These are phyloP conservation scores for Phaeotremella skinneri DNA, from an alignment of 768 basidiomycete genomes.

Conservation along the genomic window DNA sequence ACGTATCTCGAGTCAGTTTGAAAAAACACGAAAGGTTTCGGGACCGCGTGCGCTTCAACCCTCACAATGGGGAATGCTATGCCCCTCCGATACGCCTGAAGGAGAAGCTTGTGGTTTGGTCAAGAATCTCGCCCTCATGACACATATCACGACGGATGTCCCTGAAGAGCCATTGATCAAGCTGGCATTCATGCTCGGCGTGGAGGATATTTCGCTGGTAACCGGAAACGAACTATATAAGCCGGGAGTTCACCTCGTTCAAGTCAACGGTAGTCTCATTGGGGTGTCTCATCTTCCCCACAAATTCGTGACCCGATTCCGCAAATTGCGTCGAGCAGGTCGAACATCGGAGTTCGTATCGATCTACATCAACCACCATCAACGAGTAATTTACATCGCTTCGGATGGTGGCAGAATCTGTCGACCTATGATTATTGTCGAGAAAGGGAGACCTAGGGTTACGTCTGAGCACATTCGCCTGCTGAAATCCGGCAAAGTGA, in stretches of 20 bases:
- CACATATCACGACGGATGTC: conserved; percentile 98
- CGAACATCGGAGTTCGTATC: conserved; percentile 94
- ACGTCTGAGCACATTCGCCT: conserved; percentile 75
- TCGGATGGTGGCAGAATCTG: conserved; percentile 97
- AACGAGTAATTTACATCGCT: conserved; percentile 90
- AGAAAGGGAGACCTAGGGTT: conserved; percentile 72
- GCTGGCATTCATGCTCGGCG: conserved; percentile 89
- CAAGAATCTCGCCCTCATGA: conserved; percentile 98
- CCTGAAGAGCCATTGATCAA: conserved; percentile 91
- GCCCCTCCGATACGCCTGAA: conserved; percentile 98
- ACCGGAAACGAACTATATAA: conserved; percentile 96
- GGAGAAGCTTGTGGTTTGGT: conserved; percentile 98
- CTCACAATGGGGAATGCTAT: conserved; percentile 98
- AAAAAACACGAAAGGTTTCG: conserved; percentile 98
- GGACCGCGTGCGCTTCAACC: conserved; percentile 96
- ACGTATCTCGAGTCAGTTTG: conserved; percentile 95
- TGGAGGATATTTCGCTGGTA: conserved; percentile 90
- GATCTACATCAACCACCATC: conserved; percentile 93
- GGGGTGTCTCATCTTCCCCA: conserved; percentile 82
- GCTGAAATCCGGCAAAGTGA: conserved; percentile 71
- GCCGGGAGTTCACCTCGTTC: conserved; percentile 87
- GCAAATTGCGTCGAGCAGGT: conserved; percentile 85
- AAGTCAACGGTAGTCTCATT: conserved; percentile 94
- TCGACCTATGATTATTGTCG: conserved; percentile 94
- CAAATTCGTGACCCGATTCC: conserved; percentile 84